Conservation (phyloP, 768 basidiomycete genomes). For the Boletus insuetus region DNA sequence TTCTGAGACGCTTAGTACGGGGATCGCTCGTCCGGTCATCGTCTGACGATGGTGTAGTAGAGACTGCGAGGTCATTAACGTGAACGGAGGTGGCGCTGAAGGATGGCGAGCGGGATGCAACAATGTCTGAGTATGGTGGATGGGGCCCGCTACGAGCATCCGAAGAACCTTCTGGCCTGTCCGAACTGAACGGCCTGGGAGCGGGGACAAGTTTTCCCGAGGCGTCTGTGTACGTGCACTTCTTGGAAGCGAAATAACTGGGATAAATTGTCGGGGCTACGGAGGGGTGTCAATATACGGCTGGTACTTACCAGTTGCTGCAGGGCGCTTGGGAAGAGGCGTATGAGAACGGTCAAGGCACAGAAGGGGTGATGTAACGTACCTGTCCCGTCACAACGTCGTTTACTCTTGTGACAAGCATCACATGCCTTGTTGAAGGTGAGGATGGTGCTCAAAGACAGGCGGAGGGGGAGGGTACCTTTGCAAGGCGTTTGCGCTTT, state of each 20-base stretch:
- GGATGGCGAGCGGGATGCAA: conserved; percentile 13
- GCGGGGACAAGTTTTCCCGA: conserved; percentile 79
- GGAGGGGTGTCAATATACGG: background rate
- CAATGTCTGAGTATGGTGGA: conserved; percentile 16
- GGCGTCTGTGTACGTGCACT: conserved; percentile 78
- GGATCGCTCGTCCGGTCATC: conserved; percentile 41
- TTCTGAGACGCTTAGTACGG: conserved; percentile 54
- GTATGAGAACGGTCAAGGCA: conserved; percentile 5
- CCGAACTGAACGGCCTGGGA: conserved; percentile 50
- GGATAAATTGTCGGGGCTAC: conserved; percentile 4
- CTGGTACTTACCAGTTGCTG: conserved; percentile 64
- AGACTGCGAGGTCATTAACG: conserved; percentile 9
- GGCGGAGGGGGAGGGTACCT: conserved; percentile 32
- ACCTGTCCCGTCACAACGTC: conserved; percentile 82
- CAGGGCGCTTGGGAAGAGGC: conserved; percentile 56
- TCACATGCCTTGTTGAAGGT: conserved; percentile 58
- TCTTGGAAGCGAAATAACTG: conserved; percentile 80
- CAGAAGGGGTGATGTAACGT: conserved; percentile 24
- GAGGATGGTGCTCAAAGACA: background rate
- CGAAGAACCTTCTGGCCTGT: conserved; percentile 29
- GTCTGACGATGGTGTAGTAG: conserved; percentile 27
- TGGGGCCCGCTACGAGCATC: conserved; percentile 23
- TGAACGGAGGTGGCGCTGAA: conserved; percentile 4
- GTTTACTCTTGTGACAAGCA: conserved; percentile 82
- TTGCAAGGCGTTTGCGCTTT: conserved; percentile 54